Percentiles rank a stretch among this genome's conserved stretches.
Evolutionary conservation across 2,329 filamentous ascomycete species (phyloP).

Genomic region (Daldinia sp.): DNA sequence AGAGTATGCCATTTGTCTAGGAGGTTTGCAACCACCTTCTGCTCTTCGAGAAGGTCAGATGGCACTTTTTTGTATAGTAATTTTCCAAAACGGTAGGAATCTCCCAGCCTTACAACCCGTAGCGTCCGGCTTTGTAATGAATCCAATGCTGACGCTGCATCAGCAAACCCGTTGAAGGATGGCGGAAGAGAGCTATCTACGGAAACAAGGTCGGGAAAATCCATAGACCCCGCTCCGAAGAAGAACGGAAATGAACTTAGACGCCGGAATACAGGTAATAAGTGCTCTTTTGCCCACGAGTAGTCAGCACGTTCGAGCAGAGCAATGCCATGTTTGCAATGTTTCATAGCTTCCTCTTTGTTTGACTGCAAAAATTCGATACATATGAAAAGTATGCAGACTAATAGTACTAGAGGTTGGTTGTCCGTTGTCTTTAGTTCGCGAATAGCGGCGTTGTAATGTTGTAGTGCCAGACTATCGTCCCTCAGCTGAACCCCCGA

Average conservation of each 20-base stretch:
- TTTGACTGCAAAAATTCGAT: constrained; percentile 59
- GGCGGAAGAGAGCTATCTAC: constrained; percentile 42
- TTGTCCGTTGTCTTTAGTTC: constrained; percentile 50
- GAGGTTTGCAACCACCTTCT: constrained; percentile 39
- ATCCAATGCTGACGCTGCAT: constrained; percentile 53
- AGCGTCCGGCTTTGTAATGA: constrained; percentile 48
- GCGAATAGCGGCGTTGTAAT: constrained; percentile 58
- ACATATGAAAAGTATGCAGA: constrained; percentile 59
- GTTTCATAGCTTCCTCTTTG: constrained; percentile 52
- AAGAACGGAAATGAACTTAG: constrained; percentile 57
- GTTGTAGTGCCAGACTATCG: constrained; percentile 53
- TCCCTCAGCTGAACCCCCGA: constrained; percentile 27
- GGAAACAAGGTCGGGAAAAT: constrained; percentile 46
- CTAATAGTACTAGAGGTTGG: constrained; percentile 54
- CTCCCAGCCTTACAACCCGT: constrained; percentile 49
- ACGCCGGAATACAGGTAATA: constrained; percentile 56
- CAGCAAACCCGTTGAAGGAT: constrained; percentile 42
- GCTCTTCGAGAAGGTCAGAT: constrained; percentile 42
- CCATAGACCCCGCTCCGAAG: constrained; percentile 46
- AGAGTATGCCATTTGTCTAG: constrained; percentile 50
- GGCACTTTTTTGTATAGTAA: constrained; percentile 31
- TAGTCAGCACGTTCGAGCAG: constrained; percentile 51
- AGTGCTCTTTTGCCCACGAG: constrained; percentile 51
- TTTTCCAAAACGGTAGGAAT: constrained; percentile 47
- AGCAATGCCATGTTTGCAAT: constrained; percentile 56